Evolutionary conservation across 352 stramenopile genomes (phyloP), one percentile per base, ranked within the genome.

Genomic region (Globisporangium rhizosaccharum): DNA sequence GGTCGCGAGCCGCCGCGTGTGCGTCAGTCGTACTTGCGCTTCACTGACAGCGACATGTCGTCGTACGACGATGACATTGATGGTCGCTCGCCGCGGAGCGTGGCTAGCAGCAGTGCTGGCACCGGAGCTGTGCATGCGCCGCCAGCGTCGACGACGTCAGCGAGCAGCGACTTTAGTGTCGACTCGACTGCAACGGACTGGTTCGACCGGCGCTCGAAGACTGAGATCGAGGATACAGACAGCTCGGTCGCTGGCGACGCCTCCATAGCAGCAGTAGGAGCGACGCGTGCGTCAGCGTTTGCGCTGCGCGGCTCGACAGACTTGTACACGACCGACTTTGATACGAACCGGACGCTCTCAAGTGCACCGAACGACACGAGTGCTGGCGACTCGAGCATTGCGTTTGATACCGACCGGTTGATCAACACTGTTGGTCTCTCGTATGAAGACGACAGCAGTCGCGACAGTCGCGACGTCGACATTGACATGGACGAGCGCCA

Each of bases 121-220:
- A 23, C 23, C 23, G 23, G 23, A 23, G 36, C 55, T 58, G 30
- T 55, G 62, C 56, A 73, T 55, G 61, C 66, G 52, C 57, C 66
- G 50, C 57, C 71, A 73, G 41, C 49, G 33, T 82, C 75, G 11
- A 82, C 71, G 47, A 78, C 79, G 47, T 85, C 75, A 33, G 69
- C 75, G 25, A 55, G 61, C 23, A 73, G 63, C 6, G 58, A 73
- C 61, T 80, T 79, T 39, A 68, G 70, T 36, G 61, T 62, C 28
- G 71, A 72, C 25, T 77, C 62, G 47, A 76, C 62, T 42, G 62
- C 59, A 44, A 75, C 64, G 18, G 67, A 70, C 23, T 79, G 72
- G 75, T 79, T 85, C 53, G 67, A 71, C 44, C 42, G 37, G 3
- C 66, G 73, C 23, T 82, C 75, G 23, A 82, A 80, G 56, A 80